Evolutionary conservation across 2,329 filamentous ascomycete genomes (phyloP), one percentile per base, ranked within the genome.

Genomic region (Claviceps humidiphila): DNA sequence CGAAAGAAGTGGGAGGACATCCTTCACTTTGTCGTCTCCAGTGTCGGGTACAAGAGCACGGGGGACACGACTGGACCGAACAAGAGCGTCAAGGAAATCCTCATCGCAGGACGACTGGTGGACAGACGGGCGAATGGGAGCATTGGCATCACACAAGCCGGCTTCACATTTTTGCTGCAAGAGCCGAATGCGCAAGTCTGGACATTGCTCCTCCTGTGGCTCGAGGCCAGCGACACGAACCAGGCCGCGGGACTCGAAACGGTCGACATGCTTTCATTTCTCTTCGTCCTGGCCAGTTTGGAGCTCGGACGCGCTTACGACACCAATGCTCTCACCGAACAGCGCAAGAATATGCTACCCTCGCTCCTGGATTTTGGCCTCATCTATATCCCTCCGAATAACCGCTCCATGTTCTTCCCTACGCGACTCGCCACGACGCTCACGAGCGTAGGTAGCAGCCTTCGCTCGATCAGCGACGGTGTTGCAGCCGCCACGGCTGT

Each of bases 131-230:
- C 74, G 13, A 78, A 84, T 7, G 80, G 80, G 44, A 94, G 70
- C 51, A 76, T 89, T 9, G 81, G 80, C 51, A 98, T 98, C 61
- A 98, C 93, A 0, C 84, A 95, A 64, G 82, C 87, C 2, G 93
- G 93, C 7, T 98, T 98, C 65, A 90, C 88, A 0, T 98, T 98
- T 63, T 74, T 98, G 53, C 75, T 98, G 8, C 91, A 97, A 62
- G 91, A 96, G 63, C 85, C 91, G 54, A 97, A 96, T 66, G 89
- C 91, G 0, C 93, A 98, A 67, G 89, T 98, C 39, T 98, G 93
- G 93, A 93, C 89, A 26, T 74, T 98, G 47, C 75, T 98, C 39
- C 84, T 98, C 34, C 82, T 96, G 37, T 98, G 95, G 75, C 82
- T 98, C 49, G 87, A 94, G 59, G 86, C 89, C 55, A 85, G 86